Evolutionary conservation across 306 rosid genomes (phyloP).

Genomic region (Pterocarpus santalinus): DNA sequence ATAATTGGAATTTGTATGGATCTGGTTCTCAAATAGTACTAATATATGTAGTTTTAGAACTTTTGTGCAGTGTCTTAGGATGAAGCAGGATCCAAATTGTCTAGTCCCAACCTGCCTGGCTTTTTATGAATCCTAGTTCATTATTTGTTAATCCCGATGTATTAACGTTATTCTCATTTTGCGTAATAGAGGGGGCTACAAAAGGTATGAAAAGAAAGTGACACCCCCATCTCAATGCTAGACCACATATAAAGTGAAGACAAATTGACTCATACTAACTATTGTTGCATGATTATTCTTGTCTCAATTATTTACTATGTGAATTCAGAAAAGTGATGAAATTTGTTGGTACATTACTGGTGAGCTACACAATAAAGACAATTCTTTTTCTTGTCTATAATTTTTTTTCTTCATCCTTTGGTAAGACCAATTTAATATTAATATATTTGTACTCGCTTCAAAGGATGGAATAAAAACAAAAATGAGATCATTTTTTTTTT

Average conservation of each 20-base stretch:
- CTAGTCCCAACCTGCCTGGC: not conserved
- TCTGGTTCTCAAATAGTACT: not conserved
- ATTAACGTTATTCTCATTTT: conserved; percentile 6
- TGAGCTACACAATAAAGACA: not conserved
- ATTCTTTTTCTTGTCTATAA: not conserved
- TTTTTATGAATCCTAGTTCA: no score
- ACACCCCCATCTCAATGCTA: not conserved
- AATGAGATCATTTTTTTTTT: no score
- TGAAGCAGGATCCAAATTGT: not conserved
- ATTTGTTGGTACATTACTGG: not conserved
- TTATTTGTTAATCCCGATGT: no score
- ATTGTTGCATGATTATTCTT: not conserved
- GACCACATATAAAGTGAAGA: not conserved
- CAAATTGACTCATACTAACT: not conserved
- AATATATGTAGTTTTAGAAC: not conserved
- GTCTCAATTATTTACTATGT: not conserved
- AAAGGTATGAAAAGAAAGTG: not conserved
- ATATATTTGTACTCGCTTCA: no score
- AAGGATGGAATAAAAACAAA: no score
- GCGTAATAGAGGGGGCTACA: not conserved
- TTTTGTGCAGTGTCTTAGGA: not conserved
- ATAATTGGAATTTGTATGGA: not conserved
- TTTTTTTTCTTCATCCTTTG: not conserved
- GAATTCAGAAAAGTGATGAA: not conserved
- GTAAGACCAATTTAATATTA: no score